These are phyloP conservation scores for Physaria fendleri DNA, from an alignment of 345 rosid species.

Conservation along the genomic window DNA sequence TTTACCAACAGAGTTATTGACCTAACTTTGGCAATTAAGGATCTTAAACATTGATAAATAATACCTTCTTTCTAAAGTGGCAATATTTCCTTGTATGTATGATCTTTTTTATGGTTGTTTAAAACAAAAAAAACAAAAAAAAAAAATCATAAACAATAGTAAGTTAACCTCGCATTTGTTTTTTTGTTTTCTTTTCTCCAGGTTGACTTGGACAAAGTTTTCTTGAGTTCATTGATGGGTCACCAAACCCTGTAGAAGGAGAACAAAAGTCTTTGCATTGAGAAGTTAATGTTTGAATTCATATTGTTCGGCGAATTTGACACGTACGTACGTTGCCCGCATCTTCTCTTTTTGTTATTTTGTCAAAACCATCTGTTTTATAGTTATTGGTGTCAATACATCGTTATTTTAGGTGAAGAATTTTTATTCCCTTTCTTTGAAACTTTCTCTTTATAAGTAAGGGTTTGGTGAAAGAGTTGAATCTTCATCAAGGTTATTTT, in stretches of 20 bases:
- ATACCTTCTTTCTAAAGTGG: too few species aligned
- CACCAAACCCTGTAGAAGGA: background rate
- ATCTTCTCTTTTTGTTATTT: too few species aligned
- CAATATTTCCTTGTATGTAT: too few species aligned
- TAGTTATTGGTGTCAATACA: background rate
- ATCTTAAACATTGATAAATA: too few species aligned
- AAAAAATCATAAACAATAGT: too few species aligned
- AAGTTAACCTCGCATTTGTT: background rate
- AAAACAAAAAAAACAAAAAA: too few species aligned
- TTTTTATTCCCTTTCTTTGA: background rate
- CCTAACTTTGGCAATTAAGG: too few species aligned
- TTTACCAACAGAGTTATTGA: too few species aligned
- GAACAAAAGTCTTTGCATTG: background rate
- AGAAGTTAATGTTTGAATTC: background rate
- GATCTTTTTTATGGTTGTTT: too few species aligned
- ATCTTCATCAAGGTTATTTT: too few species aligned
- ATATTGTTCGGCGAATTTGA: slow-evolving; percentile 10
- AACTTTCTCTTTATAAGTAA: background rate
- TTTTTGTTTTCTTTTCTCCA: background rate
- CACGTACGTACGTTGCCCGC: too few species aligned
- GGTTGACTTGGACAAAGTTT: slow-evolving; percentile 4
- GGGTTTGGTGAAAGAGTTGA: too few species aligned
- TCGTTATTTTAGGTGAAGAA: slow-evolving; percentile 17
- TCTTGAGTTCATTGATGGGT: background rate
- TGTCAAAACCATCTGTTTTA: slow-evolving; percentile 2